Evolutionary conservation across 257 asterid species (phyloP).

Genomic region (Salvia hispanica): DNA sequence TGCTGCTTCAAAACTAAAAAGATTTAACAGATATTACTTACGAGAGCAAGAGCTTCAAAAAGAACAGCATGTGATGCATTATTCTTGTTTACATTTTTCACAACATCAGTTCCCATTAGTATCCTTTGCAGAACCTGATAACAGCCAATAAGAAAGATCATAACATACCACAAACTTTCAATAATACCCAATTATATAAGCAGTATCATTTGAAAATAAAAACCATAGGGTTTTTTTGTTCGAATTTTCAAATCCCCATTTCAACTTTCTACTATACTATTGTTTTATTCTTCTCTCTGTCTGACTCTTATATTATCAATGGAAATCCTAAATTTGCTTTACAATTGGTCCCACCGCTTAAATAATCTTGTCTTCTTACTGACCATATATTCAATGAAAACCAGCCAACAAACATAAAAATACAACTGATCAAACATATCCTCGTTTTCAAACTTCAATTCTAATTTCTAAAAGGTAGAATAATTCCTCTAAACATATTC

Average conservation of each 20-base stretch:
- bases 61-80: slow-evolving; percentile 99
- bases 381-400: neutral
- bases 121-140: slow-evolving; percentile 92
- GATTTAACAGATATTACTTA: slow-evolving; percentile 37
- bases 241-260: neutral
- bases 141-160: slow-evolving; percentile 25
- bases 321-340: neutral
- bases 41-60: slow-evolving; percentile 99
- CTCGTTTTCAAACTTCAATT: neutral
- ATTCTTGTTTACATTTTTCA: slow-evolving; percentile 98
- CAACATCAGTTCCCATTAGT: slow-evolving; percentile 98
- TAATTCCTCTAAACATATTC: neutral
- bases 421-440: neutral
- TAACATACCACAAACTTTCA: slow-evolving; percentile 9
- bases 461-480: neutral
- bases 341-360: neutral
- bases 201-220: slow-evolving; percentile 2
- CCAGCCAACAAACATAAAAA: neutral
- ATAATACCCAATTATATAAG: slow-evolving; percentile 1
- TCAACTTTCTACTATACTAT: neutral
- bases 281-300: no score
- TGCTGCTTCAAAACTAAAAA: slow-evolving; percentile 14
- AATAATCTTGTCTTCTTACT: neutral
- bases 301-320: neutral
- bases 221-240: neutral